Evolutionary conservation across 2,329 filamentous ascomycete species (phyloP).

Genomic region (Microsporum audouinii): DNA sequence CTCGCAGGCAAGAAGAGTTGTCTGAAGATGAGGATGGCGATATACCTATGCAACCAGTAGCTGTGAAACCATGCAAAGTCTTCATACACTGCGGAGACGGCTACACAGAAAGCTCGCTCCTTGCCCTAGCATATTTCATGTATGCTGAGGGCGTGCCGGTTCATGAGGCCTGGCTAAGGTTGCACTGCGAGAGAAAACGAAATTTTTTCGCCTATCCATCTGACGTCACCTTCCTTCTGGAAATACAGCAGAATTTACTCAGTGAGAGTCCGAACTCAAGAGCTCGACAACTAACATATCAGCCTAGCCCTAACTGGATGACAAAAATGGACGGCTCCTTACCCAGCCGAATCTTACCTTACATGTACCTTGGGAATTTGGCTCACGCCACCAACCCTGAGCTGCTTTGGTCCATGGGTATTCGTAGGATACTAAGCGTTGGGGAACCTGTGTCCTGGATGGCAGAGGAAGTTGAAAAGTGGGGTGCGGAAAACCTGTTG

Average conservation of each 20-base stretch:
- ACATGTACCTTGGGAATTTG: slow-evolving; percentile 93
- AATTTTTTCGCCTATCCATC: slow-evolving; percentile 96
- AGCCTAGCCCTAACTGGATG: slow-evolving; percentile 63
- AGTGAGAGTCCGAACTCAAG: slow-evolving; percentile 33
- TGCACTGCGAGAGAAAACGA: slow-evolving; percentile 68
- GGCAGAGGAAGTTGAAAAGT: slow-evolving; percentile 55
- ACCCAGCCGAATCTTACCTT: slow-evolving; percentile 76
- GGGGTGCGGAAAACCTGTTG: slow-evolving; percentile 69
- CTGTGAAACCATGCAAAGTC: slow-evolving; percentile 50
- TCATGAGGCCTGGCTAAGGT: slow-evolving; percentile 72
- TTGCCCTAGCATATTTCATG: slow-evolving; percentile 85
- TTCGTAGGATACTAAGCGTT: slow-evolving; percentile 78
- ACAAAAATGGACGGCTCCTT: slow-evolving; percentile 76
- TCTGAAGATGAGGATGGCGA: slow-evolving; percentile 44
- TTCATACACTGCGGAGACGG: slow-evolving; percentile 91
- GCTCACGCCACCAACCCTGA: slow-evolving; percentile 89
- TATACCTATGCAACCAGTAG: slow-evolving; percentile 38
- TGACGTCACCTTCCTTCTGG: slow-evolving; percentile 70
- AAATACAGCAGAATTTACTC: slow-evolving; percentile 64
- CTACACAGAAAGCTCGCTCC: slow-evolving; percentile 85
- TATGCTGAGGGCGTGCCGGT: slow-evolving; percentile 73
- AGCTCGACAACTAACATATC: slow-evolving; percentile 13
- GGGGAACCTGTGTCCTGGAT: slow-evolving; percentile 80
- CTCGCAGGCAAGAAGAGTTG: slow-evolving; percentile 27
- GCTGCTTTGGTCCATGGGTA: slow-evolving; percentile 66